Evolutionary conservation across 164 flowering plant species (phyloP).

Genomic region (Chimonanthus praecox): DNA sequence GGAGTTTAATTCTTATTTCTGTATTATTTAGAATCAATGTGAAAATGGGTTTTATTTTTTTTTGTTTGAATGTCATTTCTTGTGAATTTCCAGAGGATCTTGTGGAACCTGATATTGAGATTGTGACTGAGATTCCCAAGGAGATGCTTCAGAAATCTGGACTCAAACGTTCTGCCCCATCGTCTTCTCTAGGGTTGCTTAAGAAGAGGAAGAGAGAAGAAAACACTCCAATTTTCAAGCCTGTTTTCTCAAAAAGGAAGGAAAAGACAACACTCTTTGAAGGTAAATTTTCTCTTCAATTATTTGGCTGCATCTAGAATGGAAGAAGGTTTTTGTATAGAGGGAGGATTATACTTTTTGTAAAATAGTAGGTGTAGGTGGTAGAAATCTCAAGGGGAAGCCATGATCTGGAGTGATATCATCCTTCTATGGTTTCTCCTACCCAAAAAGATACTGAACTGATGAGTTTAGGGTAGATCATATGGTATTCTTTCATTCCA

Average conservation of each 20-base stretch:
- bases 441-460: too few relatives aligned
- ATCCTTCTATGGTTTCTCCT: too few relatives aligned
- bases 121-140: conserved; percentile 58
- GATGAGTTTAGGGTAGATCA: too few relatives aligned
- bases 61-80: background rate
- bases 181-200: background rate
- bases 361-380: too few relatives aligned
- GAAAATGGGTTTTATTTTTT: background rate
- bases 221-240: conserved; percentile 23
- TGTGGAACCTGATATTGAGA: conserved; percentile 32
- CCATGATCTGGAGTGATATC: too few relatives aligned
- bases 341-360: background rate
- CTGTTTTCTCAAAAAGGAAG: conserved; percentile 32
- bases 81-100: conserved; percentile 16
- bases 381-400: too few relatives aligned
- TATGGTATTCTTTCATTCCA: too few relatives aligned
- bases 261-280: background rate
- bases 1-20: background rate
- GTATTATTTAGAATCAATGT: too few relatives aligned
- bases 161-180: conserved; percentile 40
- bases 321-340: background rate
- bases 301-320: background rate
- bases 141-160: conserved; percentile 17
- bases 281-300: conserved; percentile 15
- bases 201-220: background rate